phyloP scores from a whole-genome alignment of 1,139 yeast species.

The Zygosaccharomyces pseudobailii region DNA sequence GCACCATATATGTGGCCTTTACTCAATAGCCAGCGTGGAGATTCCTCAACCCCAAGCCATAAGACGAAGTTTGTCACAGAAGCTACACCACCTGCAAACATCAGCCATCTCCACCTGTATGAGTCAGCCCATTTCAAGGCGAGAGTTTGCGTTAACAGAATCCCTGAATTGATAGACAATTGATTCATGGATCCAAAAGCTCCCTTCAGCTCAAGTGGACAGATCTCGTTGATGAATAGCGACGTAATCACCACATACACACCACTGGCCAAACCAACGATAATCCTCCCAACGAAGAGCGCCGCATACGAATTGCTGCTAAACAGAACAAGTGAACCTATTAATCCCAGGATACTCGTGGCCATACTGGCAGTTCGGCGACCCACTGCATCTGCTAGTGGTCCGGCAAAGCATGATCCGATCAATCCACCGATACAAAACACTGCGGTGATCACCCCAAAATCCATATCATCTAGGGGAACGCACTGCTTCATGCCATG shows the following conservation, averaged over 20 bases:
- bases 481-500: conserved; percentile 46
- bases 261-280: conserved; percentile 86
- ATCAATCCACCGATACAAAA: conserved; percentile 83
- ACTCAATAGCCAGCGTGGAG: conserved; percentile 73
- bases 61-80: conserved; percentile 48
- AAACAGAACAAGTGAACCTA: conserved; percentile 69
- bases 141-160: conserved; percentile 66
- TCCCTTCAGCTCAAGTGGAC: conserved; percentile 68
- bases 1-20: conserved; percentile 38
- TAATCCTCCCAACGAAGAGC: conserved; percentile 64
- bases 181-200: conserved; percentile 85
- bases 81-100: conserved; percentile 54
- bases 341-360: conserved; percentile 51
- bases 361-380: conserved; percentile 52
- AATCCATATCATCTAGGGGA: conserved; percentile 54
- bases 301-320: conserved; percentile 41
- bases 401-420: conserved; percentile 71
- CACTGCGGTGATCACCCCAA: conserved; percentile 79
- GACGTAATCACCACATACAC: conserved; percentile 81
- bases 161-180: conserved; percentile 78
- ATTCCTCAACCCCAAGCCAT: conserved; percentile 55
- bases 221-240: conserved; percentile 69
- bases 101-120: conserved; percentile 65
- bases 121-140: conserved; percentile 67
- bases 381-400: conserved; percentile 64